These are phyloP conservation scores for Solanum rostratum DNA, from an alignment of 257 asterid species.

Conservation along the genomic window DNA sequence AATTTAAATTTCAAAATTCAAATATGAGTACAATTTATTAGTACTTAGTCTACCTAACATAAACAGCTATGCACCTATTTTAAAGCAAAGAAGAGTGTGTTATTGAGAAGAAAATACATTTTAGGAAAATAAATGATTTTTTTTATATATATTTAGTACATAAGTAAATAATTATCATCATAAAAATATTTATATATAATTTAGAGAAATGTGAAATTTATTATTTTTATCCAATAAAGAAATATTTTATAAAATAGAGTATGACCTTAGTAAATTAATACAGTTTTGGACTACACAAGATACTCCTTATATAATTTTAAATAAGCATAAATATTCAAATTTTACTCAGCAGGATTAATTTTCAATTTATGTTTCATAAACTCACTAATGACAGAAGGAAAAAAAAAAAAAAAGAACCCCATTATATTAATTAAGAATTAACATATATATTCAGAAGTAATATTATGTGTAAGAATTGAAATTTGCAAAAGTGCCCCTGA, in stretches of 20 bases:
- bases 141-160: not conserved
- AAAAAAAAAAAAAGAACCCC: not conserved
- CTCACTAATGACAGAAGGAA: not conserved
- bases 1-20: not conserved
- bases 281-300: not conserved
- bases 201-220: too few species aligned
- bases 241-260: not conserved
- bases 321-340: not conserved
- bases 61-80: not conserved
- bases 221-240: not conserved
- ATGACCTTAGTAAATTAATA: not conserved
- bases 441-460: not conserved
- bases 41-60: not conserved
- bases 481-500: not conserved
- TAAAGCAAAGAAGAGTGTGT: not conserved
- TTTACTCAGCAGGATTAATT: not conserved
- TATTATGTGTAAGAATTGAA: not conserved
- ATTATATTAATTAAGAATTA: not conserved
- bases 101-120: not conserved
- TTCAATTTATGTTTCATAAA: not conserved
- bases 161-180: not conserved
- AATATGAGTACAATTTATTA: not conserved
- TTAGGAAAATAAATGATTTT: not conserved
- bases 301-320: not conserved
- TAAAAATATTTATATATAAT: too few species aligned